phyloP scores from a whole-genome alignment of 208 protist species.

The Crithidia fasciculata region DNA sequence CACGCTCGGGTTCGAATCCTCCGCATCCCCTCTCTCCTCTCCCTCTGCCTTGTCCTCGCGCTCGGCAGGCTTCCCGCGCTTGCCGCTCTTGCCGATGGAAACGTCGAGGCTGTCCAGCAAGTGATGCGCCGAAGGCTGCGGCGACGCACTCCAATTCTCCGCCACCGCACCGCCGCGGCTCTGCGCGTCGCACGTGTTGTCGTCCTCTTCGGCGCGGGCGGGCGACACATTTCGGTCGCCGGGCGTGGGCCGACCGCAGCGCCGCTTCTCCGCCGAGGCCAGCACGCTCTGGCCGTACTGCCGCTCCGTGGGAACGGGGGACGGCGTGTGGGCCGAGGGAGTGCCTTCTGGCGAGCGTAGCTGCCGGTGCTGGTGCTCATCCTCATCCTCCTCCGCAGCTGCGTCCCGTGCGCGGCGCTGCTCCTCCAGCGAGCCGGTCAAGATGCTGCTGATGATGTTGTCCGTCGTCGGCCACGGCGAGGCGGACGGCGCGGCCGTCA shows the following conservation, averaged over 20 bases:
- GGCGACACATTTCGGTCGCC: constrained; percentile 10
- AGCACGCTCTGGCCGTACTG: constrained; percentile 40
- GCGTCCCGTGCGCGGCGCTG: constrained; percentile 26
- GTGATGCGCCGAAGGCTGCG: constrained; percentile 33
- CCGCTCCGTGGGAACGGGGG: constrained; percentile 35
- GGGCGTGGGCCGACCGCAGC: constrained; percentile 31
- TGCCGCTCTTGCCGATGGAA: constrained; percentile 22
- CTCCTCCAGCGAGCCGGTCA: constrained; percentile 20
- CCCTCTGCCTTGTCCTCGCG: background rate
- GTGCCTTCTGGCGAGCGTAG: too few relatives aligned
- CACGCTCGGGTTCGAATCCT: background rate
- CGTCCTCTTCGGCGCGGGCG: too few relatives aligned
- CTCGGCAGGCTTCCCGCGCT: constrained; percentile 24
- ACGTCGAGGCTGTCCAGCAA: constrained; percentile 40
- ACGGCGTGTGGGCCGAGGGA: constrained; percentile 22
- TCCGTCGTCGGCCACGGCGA: constrained; percentile 53
- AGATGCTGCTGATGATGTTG: constrained; percentile 46
- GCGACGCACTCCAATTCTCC: constrained; percentile 26
- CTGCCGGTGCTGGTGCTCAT: background rate
- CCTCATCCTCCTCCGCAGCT: constrained; percentile 9
- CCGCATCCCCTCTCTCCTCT: background rate
- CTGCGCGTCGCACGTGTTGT: background rate
- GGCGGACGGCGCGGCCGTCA: constrained; percentile 17
- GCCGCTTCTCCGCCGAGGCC: constrained; percentile 38
- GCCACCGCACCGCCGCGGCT: background rate